These are phyloP conservation scores for Oryza rufipogon DNA, from an alignment of 176 grass and related monocot species.

Conservation along the genomic window DNA sequence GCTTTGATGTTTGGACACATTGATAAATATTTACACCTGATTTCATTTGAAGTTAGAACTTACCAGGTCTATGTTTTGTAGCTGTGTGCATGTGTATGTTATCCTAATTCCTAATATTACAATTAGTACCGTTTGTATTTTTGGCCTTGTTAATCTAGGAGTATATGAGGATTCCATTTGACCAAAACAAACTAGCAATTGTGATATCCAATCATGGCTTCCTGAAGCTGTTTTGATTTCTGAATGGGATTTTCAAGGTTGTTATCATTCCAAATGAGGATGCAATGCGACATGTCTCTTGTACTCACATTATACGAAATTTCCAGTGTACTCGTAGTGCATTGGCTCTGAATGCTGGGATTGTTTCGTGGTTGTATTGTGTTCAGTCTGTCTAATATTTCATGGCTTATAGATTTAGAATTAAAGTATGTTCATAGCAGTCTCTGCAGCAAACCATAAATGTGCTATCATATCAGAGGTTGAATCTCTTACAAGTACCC, in stretches of 20 bases:
- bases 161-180: neutral
- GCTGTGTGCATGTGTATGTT: neutral
- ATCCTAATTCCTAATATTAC: neutral
- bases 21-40: neutral
- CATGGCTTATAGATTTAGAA: neutral
- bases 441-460: neutral
- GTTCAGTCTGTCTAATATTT: neutral
- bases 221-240: neutral
- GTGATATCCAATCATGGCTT: neutral
- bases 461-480: no score
- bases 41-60: neutral
- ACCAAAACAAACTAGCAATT: neutral
- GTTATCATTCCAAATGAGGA: neutral
- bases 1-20: neutral
- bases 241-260: neutral
- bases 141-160: neutral
- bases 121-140: neutral
- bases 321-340: neutral
- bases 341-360: neutral
- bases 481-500: no score
- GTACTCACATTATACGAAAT: neutral
- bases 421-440: neutral
- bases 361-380: neutral
- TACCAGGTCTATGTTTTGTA: neutral
- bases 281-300: neutral